Conservation (phyloP, 2,329 filamentous ascomycete species). For the Stemphylium lycopersici region DNA sequence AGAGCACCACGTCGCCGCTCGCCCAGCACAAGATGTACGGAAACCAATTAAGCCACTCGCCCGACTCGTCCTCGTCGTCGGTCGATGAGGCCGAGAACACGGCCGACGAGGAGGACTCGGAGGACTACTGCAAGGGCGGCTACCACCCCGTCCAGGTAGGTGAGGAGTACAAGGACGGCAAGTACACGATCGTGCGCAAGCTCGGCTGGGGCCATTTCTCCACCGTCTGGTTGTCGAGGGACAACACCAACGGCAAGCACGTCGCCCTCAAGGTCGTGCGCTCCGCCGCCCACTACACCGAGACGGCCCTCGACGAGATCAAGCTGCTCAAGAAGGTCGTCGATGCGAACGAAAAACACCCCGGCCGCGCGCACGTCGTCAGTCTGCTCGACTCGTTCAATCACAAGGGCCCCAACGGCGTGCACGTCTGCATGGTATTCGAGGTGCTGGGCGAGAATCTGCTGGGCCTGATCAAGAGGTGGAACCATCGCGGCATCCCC, state of each 20-base stretch:
- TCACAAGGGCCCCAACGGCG: constrained; percentile 94
- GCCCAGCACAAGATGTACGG: constrained; percentile 56
- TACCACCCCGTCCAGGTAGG: constrained; percentile 95
- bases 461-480: constrained; percentile 93
- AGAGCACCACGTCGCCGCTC: constrained; percentile 59
- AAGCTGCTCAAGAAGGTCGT: constrained; percentile 97
- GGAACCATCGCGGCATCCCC: constrained; percentile 97
- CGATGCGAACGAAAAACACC: constrained; percentile 90
- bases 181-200: constrained; percentile 95
- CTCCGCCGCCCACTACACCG: constrained; percentile 96
- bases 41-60: constrained; percentile 71
- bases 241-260: constrained; percentile 88
- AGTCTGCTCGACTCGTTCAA: constrained; percentile 96
- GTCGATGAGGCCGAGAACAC: constrained; percentile 88
- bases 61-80: constrained; percentile 76
- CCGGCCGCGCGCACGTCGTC: constrained; percentile 92
- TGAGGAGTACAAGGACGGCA: constrained; percentile 96
- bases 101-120: constrained; percentile 96
- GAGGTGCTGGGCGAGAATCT: constrained; percentile 96
- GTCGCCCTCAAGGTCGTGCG: constrained; percentile 98
- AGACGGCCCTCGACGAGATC: constrained; percentile 98
- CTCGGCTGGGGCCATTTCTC: constrained; percentile 98
- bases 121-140: constrained; percentile 99
- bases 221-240: constrained; percentile 85
- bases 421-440: constrained; percentile 99